Base-by-base conservation (phyloP, 2,329 filamentous ascomycete genomes). In the Aspergillus aculeatus region DNA sequence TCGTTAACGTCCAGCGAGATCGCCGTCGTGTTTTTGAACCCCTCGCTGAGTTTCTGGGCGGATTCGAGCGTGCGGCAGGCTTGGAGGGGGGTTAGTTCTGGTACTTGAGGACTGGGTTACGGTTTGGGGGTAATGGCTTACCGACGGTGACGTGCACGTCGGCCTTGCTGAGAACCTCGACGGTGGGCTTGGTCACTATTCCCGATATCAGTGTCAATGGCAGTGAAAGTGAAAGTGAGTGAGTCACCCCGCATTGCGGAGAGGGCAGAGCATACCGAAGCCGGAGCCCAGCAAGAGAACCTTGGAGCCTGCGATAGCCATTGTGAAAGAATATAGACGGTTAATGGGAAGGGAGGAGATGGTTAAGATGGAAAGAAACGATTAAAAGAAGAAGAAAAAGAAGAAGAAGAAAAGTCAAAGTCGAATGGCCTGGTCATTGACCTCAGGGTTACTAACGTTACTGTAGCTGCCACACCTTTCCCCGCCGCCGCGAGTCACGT, bases 1-100 rank as follows among this genome's bases (percentile, higher is more conserved):
- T 96, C 82, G 72, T 79, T 89, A 67, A 96, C 94, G 74, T 98
- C 92, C 74, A 98, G 86, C 58, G 90, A 86, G 79, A 96, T 90
- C 66, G 93, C 85, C 55, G 78, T 84, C 68, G 92, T 86, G 75
- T 90, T 86, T 77, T 87, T 83, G 75, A 94, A 84, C 69, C 89
- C 89, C 62, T 82, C 84, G 50, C 85, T 84, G 64, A 97, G 87
- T 69, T 86, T 86, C 83, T 96, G 81, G 59, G 93, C 92, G 56
- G 81, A 86, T 69, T 88, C 86, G 58, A 96, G 83, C 49, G 90
- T 94, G 75, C 92, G 83, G 84, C 92, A 96, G 69, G 92, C 91
- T 91, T 29, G 26, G 67, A 35, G 44, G 19, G 19, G 56, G 23
- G 35, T 60, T 58, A 60, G 62, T 48, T 35, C 14, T 38, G 56